Conservation (phyloP, 192 early-diverging fungal species). For the Radiomyces spectabilis region DNA sequence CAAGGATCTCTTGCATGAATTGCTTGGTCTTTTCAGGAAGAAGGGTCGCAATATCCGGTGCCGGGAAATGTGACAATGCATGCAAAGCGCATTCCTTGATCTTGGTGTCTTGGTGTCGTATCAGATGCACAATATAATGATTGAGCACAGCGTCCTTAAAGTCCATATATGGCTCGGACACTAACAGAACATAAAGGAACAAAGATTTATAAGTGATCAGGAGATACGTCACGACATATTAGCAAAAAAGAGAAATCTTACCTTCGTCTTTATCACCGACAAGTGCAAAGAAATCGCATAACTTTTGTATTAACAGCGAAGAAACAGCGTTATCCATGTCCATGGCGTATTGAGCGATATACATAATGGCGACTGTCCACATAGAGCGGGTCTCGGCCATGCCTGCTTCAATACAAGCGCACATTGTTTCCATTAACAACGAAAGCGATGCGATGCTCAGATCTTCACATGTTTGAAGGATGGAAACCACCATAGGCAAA, state of each 20-base stretch:
- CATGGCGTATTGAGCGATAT: conserved; percentile 35
- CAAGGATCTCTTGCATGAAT: conserved; percentile 4
- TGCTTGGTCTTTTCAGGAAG: conserved; percentile 30
- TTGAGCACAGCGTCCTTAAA: conserved; percentile 32
- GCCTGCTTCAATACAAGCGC: conserved; percentile 29
- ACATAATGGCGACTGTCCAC: conserved; percentile 37
- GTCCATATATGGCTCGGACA: conserved; percentile 34
- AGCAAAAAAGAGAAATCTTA: conserved; percentile 10
- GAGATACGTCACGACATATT: too few species aligned
- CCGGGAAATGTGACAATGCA: conserved; percentile 33
- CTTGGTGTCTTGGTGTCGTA: conserved; percentile 17
- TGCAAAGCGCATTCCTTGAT: conserved; percentile 26
- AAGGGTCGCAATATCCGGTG: conserved; percentile 29
- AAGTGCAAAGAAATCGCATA: conserved; percentile 43
- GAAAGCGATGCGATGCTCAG: conserved; percentile 32
- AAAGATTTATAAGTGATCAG: neutral
- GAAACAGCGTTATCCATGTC: conserved; percentile 2
- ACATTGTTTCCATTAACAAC: conserved; percentile 42
- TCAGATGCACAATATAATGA: conserved; percentile 29
- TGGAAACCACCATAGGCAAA: conserved; percentile 38
- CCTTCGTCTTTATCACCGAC: conserved; percentile 42
- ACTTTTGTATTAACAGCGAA: conserved; percentile 17
- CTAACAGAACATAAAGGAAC: conserved; percentile 11
- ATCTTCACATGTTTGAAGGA: conserved; percentile 34
- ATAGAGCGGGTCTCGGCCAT: conserved; percentile 39